phyloP scores from a whole-genome alignment of 805 yeast species.

The Cyberlindnera mrakii region DNA sequence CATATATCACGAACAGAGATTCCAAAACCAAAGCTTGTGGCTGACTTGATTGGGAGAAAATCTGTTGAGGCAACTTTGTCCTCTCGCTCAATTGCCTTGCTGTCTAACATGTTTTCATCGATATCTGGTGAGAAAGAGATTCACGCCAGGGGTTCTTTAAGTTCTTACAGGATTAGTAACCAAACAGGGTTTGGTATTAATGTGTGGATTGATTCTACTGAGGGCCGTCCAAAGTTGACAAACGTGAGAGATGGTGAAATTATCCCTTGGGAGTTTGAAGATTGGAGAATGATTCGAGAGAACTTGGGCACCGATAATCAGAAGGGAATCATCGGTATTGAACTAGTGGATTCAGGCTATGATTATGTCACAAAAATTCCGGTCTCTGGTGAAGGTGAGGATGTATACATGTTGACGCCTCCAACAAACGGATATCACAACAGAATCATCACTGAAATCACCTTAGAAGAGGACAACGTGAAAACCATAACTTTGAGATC shows the following conservation, averaged over 20 bases:
- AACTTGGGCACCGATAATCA: constrained; percentile 60
- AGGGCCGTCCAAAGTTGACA: constrained; percentile 22
- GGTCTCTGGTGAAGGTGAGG: constrained; percentile 80
- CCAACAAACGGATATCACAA: constrained; percentile 57
- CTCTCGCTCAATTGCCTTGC: constrained; percentile 69
- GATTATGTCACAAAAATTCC: constrained; percentile 50
- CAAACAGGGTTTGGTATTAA: constrained; percentile 81
- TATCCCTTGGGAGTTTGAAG: constrained; percentile 88
- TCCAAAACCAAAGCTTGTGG: constrained; percentile 41
- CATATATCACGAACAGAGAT: constrained; percentile 50
- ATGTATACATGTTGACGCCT: constrained; percentile 62
- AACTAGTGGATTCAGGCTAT: constrained; percentile 50
- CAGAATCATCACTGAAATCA: constrained; percentile 67
- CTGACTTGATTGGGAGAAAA: constrained; percentile 72
- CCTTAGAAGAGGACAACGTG: constrained; percentile 66
- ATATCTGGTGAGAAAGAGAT: constrained; percentile 48
- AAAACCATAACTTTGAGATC: constrained; percentile 77
- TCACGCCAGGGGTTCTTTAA: constrained; percentile 67
- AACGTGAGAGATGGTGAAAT: constrained; percentile 41
- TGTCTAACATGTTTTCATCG: constrained; percentile 61
- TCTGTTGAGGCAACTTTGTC: constrained; percentile 78
- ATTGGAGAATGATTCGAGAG: constrained; percentile 85
- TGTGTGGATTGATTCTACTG: constrained; percentile 65
- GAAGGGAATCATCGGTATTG: constrained; percentile 58
- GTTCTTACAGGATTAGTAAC: constrained; percentile 76